phyloP scores from a whole-genome alignment of 805 yeast genomes.

The Suhomyces vadensis region DNA sequence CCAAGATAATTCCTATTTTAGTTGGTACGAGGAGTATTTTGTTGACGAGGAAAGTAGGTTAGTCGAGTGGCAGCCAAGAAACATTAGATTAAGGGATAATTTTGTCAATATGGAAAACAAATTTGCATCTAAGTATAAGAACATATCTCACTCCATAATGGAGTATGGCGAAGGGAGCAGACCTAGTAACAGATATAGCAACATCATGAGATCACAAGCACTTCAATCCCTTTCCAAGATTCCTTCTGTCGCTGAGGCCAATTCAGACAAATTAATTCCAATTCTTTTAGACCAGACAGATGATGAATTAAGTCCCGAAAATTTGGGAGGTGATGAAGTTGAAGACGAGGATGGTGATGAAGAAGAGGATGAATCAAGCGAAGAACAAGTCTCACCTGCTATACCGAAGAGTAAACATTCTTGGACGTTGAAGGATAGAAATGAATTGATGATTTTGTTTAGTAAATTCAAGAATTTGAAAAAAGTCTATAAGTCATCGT shows the following conservation, averaged over 20 bases:
- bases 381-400: slow-evolving; percentile 13
- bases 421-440: slow-evolving; percentile 56
- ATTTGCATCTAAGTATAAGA: slow-evolving; percentile 30
- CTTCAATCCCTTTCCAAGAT: slow-evolving; percentile 56
- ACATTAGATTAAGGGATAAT: slow-evolving; percentile 46
- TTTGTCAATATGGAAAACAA: slow-evolving; percentile 27
- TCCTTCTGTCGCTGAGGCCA: slow-evolving; percentile 70
- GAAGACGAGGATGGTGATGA: not conserved
- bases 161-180: slow-evolving; percentile 35
- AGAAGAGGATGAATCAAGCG: too few species aligned
- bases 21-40: slow-evolving; percentile 3
- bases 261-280: slow-evolving; percentile 58
- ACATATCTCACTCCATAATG: slow-evolving; percentile 37
- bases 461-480: slow-evolving; percentile 64
- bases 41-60: slow-evolving; percentile 13
- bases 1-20: slow-evolving; percentile 19
- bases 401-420: not conserved
- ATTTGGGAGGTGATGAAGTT: slow-evolving; percentile 8
- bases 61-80: slow-evolving; percentile 45
- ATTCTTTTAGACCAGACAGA: slow-evolving; percentile 44
- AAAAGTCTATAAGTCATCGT: slow-evolving; percentile 50
- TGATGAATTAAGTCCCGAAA: slow-evolving; percentile 30
- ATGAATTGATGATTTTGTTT: slow-evolving; percentile 60
- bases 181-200: slow-evolving; percentile 41
- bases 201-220: slow-evolving; percentile 53